A percentile compares a stretch with the other conserved stretches of the same genome.
phyloP scores from a whole-genome alignment of 768 basidiomycete species.

The Amanita muscaria region DNA sequence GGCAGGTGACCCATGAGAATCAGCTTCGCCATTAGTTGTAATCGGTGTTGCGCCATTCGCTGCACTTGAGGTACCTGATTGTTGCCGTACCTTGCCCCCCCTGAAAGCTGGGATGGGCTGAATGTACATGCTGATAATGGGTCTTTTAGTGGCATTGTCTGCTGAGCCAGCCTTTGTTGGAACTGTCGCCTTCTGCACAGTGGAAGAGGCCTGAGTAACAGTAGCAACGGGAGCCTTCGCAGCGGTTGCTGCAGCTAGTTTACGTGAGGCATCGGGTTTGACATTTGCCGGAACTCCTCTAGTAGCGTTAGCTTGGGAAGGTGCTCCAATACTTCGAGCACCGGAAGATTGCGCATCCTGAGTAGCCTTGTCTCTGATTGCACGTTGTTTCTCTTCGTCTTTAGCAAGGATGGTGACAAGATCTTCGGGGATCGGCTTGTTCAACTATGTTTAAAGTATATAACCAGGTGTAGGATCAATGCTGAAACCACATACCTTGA shows the following conservation, averaged over 20 bases:
- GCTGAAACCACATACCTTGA: constrained; percentile 59
- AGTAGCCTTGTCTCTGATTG: constrained; percentile 69
- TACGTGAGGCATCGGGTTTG: constrained; percentile 24
- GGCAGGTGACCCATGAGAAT: constrained; percentile 11
- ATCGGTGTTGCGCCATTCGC: constrained; percentile 12
- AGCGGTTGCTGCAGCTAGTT: constrained; percentile 15
- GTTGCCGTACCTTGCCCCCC: constrained; percentile 38
- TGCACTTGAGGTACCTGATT: constrained; percentile 11
- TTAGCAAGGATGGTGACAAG: constrained; percentile 89
- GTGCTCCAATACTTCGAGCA: constrained; percentile 65
- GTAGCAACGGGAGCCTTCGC: constrained; percentile 16
- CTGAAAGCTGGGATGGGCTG: constrained; percentile 89
- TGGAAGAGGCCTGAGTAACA: constrained; percentile 15
- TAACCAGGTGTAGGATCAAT: neutral
- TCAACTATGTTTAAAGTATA: constrained; percentile 49
- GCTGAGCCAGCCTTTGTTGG: constrained; percentile 22
- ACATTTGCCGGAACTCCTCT: constrained; percentile 31
- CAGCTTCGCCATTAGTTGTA: constrained; percentile 19
- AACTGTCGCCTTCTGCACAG: constrained; percentile 19
- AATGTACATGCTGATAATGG: constrained; percentile 65
- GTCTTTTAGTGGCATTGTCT: constrained; percentile 34
- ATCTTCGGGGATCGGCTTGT: constrained; percentile 92
- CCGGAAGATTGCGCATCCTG: constrained; percentile 56
- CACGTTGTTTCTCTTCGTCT: constrained; percentile 83
- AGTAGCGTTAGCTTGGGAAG: constrained; percentile 42